Evolutionary conservation across 2,329 filamentous ascomycete genomes (phyloP).

Genomic region (Arthrobotrys conoides): DNA sequence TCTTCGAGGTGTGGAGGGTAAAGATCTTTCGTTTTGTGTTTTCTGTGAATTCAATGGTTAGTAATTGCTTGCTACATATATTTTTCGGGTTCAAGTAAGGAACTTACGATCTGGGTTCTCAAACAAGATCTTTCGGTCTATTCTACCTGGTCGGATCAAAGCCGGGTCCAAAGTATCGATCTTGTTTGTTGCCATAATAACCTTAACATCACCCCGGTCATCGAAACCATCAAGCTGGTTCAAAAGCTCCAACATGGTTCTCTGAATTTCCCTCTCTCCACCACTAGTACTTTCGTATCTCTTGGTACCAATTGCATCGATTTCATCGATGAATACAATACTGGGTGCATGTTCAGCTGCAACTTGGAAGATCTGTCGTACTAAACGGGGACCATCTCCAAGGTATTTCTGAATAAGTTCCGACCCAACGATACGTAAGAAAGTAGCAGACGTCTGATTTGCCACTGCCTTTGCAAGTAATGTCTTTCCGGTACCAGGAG

Average conservation of each 20-base stretch:
- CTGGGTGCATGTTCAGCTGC: slow-evolving; percentile 96
- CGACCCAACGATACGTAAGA: slow-evolving; percentile 95
- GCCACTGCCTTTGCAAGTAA: slow-evolving; percentile 98
- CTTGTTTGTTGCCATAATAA: slow-evolving; percentile 99
- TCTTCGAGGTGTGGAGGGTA: slow-evolving; percentile 97
- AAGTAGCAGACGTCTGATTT: slow-evolving; percentile 98
- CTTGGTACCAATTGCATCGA: slow-evolving; percentile 98
- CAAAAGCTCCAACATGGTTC: slow-evolving; percentile 97
- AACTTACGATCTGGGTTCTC: slow-evolving; percentile 78
- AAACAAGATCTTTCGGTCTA: slow-evolving; percentile 94
- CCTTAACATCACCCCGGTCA: slow-evolving; percentile 98
- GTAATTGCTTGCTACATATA: not conserved
- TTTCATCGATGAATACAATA: slow-evolving; percentile 99
- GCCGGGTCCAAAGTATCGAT: slow-evolving; percentile 97
- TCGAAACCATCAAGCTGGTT: slow-evolving; percentile 99
- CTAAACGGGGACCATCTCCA: slow-evolving; percentile 92
- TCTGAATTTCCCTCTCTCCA: slow-evolving; percentile 95
- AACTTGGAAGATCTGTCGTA: slow-evolving; percentile 90
- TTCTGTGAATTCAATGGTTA: slow-evolving; percentile 68
- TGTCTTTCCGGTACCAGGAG: slow-evolving; percentile 96
- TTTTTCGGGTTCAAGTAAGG: not conserved
- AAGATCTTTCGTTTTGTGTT: slow-evolving; percentile 99
- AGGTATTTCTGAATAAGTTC: slow-evolving; percentile 99
- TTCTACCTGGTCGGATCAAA: slow-evolving; percentile 94
- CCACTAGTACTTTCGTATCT: slow-evolving; percentile 98